These are phyloP conservation scores for Aspergillus panamensis DNA, from an alignment of 495 filamentous ascomycete genomes.

Conservation along the genomic window DNA sequence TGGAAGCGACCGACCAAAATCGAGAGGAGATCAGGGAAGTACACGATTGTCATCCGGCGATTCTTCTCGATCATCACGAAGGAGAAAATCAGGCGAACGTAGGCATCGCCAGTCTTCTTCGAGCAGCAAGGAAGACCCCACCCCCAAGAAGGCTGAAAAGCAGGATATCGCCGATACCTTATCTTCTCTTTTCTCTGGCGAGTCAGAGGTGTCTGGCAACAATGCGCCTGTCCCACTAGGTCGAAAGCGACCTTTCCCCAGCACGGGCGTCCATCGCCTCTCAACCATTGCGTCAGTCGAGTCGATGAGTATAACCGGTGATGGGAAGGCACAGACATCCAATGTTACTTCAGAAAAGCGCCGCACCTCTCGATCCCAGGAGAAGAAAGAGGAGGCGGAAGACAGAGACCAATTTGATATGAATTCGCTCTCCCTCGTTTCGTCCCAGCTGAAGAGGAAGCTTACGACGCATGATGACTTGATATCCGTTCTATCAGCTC, in stretches of 20 bases:
- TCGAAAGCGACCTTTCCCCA: slow-evolving; percentile 55
- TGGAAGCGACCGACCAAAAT: slow-evolving; percentile 11
- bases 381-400: slow-evolving; percentile 31
- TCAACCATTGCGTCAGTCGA: slow-evolving; percentile 72
- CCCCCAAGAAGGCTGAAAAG: slow-evolving; percentile 24
- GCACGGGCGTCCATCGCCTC: slow-evolving; percentile 60
- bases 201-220: slow-evolving; percentile 39
- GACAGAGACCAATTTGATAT: slow-evolving; percentile 45
- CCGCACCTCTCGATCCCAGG: slow-evolving; percentile 9
- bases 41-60: slow-evolving; percentile 12
- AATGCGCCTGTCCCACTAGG: slow-evolving; percentile 39
- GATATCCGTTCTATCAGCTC: slow-evolving; percentile 83
- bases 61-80: slow-evolving; percentile 11
- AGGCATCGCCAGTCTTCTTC: slow-evolving; percentile 16
- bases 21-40: slow-evolving; percentile 11
- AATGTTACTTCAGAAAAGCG: slow-evolving; percentile 14
- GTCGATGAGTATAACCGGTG: slow-evolving; percentile 49
- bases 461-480: slow-evolving; percentile 91
- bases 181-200: slow-evolving; percentile 32
- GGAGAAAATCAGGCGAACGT: slow-evolving; percentile 12
- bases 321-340: slow-evolving; percentile 23
- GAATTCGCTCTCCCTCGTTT: slow-evolving; percentile 38
- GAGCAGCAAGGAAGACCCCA: slow-evolving; percentile 19
- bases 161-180: slow-evolving; percentile 26
- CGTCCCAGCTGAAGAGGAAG: slow-evolving; percentile 60